Conservation (phyloP, 257 asterid species). For the Penstemon eatonii region DNA sequence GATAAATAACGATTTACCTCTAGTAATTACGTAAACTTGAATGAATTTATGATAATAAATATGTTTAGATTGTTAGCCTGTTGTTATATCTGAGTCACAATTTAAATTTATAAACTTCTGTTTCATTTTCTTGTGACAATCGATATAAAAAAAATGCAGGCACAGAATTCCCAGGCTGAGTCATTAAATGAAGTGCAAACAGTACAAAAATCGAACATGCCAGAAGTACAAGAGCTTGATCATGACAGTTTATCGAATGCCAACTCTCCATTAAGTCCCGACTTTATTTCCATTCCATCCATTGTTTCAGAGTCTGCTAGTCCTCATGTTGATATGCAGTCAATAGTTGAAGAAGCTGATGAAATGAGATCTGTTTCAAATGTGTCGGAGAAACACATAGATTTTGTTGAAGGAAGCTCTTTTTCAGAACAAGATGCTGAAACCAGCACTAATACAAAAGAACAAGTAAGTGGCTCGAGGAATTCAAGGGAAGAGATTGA, state of each 20-base stretch:
- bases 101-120: too few species aligned
- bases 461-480: constrained; percentile 23
- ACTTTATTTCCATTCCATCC: constrained; percentile 41
- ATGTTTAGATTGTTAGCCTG: not conserved
- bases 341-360: constrained; percentile 52
- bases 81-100: not conserved
- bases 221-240: constrained; percentile 46
- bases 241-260: constrained; percentile 29
- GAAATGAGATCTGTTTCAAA: constrained; percentile 46
- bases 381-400: constrained; percentile 37
- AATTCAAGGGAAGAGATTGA: constrained; percentile 31
- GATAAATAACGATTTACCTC: not conserved
- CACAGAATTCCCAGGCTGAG: constrained; percentile 34
- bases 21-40: not conserved
- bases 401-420: constrained; percentile 34
- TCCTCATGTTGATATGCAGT: constrained; percentile 41
- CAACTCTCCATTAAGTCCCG: constrained; percentile 54
- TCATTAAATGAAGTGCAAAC: constrained; percentile 33
- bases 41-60: not conserved
- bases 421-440: constrained; percentile 30
- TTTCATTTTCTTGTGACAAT: too few species aligned
- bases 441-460: constrained; percentile 32
- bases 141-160: constrained; percentile 39
- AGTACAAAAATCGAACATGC: constrained; percentile 32
- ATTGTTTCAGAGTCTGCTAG: constrained; percentile 41